A percentile compares a stretch with the other conserved stretches of the same genome.
phyloP scores from a whole-genome alignment of 108 stramenopile genomes.

The Bacterosira constricta region DNA sequence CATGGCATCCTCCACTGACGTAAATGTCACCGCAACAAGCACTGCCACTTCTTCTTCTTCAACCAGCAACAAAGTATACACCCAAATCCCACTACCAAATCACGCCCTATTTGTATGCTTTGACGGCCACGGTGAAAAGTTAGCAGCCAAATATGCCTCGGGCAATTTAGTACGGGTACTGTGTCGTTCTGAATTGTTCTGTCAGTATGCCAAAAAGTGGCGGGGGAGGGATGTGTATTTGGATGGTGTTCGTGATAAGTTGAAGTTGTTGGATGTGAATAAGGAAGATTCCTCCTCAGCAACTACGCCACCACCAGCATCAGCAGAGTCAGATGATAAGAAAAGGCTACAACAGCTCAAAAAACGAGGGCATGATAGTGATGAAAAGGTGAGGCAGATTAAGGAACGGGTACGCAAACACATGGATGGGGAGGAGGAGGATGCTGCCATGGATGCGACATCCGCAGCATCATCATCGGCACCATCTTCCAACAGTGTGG shows the following conservation, averaged over 20 bases:
- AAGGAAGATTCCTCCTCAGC: neutral
- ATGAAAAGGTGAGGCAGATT: conserved; percentile 33
- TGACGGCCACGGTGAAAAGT: conserved; percentile 85
- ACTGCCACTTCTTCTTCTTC: neutral
- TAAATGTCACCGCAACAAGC: too few relatives aligned
- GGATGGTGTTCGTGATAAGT: neutral
- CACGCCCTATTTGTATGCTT: conserved; percentile 78
- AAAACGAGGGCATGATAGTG: conserved; percentile 35
- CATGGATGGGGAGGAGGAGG: conserved; percentile 9
- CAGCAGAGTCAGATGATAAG: neutral
- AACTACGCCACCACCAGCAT: neutral
- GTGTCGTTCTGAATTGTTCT: conserved; percentile 39
- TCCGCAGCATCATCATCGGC: neutral
- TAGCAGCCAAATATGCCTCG: conserved; percentile 66
- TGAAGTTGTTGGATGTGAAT: neutral
- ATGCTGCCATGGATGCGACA: neutral
- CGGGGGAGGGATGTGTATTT: conserved; percentile 15
- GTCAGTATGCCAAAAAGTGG: conserved; percentile 54
- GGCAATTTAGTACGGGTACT: conserved; percentile 58
- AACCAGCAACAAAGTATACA: neutral
- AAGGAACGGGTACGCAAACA: conserved; percentile 23
- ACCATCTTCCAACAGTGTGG: neutral
- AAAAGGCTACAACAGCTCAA: conserved; percentile 4
- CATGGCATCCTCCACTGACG: too few relatives aligned
- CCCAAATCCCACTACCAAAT: conserved; percentile 22